These are phyloP conservation scores for Oleoguttula mirabilis DNA, from an alignment of 495 filamentous ascomycete genomes.

Conservation along the genomic window DNA sequence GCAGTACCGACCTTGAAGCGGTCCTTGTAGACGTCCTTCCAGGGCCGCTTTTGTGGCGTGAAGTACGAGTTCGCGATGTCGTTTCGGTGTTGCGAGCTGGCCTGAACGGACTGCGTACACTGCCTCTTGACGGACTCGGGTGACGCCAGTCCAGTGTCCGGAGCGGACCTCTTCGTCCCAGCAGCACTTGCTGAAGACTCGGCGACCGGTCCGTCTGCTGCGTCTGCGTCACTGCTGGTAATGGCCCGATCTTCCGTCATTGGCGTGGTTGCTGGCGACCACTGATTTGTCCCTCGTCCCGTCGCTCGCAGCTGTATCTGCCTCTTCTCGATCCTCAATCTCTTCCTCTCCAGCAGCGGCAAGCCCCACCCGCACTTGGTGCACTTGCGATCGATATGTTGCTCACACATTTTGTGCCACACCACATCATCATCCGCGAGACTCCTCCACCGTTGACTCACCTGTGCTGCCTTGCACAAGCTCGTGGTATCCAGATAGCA, in stretches of 20 bases:
- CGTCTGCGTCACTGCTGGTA: not conserved
- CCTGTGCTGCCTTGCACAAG: conserved; percentile 94
- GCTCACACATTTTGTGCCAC: conserved; percentile 98
- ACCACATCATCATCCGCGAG: conserved; percentile 94
- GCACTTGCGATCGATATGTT: conserved; percentile 94
- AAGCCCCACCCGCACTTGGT: conserved; percentile 95
- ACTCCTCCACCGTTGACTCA: conserved; percentile 74
- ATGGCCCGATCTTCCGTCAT: conserved; percentile 33
- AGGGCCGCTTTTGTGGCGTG: conserved; percentile 54
- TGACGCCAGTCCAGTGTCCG: not conserved
- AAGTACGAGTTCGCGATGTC: conserved; percentile 29
- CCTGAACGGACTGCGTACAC: conserved; percentile 6
- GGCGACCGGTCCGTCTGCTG: not conserved
- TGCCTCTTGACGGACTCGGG: conserved; percentile 9
- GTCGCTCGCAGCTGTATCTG: conserved; percentile 65
- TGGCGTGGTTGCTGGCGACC: conserved; percentile 42
- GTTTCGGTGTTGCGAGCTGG: conserved; percentile 4
- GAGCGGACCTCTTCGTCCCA: conserved; percentile 8
- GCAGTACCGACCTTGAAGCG: conserved; percentile 84
- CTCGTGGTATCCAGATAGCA: conserved; percentile 88
- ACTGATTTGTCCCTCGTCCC: conserved; percentile 39
- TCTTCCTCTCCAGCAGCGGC: conserved; percentile 76
- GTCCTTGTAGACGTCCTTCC: conserved; percentile 89
- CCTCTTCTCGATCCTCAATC: conserved; percentile 73
- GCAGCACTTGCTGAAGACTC: not conserved